Evolutionary conservation across 768 basidiomycete genomes (phyloP).

Genomic region (Lactarius sp.): DNA sequence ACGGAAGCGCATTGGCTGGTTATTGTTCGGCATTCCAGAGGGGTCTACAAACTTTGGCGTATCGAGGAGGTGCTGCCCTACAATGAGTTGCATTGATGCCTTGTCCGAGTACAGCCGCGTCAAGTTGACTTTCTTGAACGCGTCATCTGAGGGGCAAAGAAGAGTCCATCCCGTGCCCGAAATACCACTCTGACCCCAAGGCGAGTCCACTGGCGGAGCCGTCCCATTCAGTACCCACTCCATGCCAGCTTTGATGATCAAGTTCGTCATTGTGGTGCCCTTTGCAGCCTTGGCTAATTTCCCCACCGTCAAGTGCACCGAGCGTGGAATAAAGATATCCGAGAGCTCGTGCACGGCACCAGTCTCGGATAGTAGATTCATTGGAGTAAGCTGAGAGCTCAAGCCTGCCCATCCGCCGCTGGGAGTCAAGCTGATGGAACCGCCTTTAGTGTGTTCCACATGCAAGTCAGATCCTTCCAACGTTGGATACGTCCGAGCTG

Average conservation of each 20-base stretch:
- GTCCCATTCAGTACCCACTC: constrained; percentile 91
- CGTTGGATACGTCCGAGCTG: constrained; percentile 69
- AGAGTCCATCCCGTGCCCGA: constrained; percentile 71
- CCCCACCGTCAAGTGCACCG: constrained; percentile 79
- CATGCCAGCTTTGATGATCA: constrained; percentile 80
- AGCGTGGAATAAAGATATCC: constrained; percentile 80
- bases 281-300: constrained; percentile 89
- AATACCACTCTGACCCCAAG: constrained; percentile 52
- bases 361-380: constrained; percentile 74
- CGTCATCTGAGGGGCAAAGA: constrained; percentile 86
- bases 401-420: constrained; percentile 80
- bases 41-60: constrained; percentile 29
- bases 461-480: constrained; percentile 82
- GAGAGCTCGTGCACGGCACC: constrained; percentile 90
- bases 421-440: constrained; percentile 45
- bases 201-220: constrained; percentile 63
- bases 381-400: constrained; percentile 52
- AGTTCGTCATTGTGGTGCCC: constrained; percentile 79
- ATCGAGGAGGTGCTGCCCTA: constrained; percentile 68
- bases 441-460: constrained; percentile 52
- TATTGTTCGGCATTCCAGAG: constrained; percentile 48
- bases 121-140: constrained; percentile 84
- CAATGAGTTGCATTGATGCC: constrained; percentile 51
- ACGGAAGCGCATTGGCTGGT: constrained; percentile 65
- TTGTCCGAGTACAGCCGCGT: constrained; percentile 61